Evolutionary conservation across 78 protist species (phyloP).

Genomic region (Polysphondylium violaceum): DNA sequence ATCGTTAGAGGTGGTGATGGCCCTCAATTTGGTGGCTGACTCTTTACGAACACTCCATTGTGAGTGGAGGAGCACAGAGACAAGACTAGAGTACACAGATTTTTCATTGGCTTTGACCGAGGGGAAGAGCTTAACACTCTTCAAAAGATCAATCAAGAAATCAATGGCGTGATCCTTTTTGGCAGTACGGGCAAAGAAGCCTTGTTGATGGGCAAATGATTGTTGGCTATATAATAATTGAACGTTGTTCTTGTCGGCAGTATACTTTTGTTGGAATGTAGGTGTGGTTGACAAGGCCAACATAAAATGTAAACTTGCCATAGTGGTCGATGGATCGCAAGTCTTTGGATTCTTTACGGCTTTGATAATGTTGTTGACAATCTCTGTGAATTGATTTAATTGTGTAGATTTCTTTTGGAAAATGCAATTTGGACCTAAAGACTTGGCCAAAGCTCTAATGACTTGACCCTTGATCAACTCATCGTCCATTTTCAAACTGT

Average conservation of each 20-base stretch:
- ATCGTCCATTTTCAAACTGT: slow-evolving; percentile 51
- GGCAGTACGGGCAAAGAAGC: slow-evolving; percentile 12
- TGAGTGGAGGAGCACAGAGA: slow-evolving; percentile 3
- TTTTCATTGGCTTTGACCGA: slow-evolving; percentile 25
- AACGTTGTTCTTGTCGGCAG: neutral
- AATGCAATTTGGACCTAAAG: slow-evolving; percentile 12
- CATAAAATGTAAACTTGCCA: neutral
- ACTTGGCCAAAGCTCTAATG: slow-evolving; percentile 22
- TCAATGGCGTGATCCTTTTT: slow-evolving; percentile 29
- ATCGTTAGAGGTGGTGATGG: neutral
- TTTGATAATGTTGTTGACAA: slow-evolving; percentile 11
- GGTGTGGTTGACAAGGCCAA: neutral
- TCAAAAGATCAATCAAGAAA: neutral
- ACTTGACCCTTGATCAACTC: slow-evolving; percentile 22
- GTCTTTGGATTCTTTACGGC: slow-evolving; percentile 57
- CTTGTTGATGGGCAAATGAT: slow-evolving; percentile 32
- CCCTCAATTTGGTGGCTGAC: neutral
- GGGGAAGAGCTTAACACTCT: neutral
- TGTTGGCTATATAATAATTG: neutral
- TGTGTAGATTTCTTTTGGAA: slow-evolving; percentile 24
- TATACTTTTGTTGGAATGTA: neutral
- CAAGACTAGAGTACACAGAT: slow-evolving; percentile 2
- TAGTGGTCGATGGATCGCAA: slow-evolving; percentile 49
- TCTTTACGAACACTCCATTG: slow-evolving; percentile 20
- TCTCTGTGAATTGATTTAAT: slow-evolving; percentile 34